Base-by-base conservation (phyloP, 2,329 filamentous ascomycete genomes). In the Claviceps sp. region DNA sequence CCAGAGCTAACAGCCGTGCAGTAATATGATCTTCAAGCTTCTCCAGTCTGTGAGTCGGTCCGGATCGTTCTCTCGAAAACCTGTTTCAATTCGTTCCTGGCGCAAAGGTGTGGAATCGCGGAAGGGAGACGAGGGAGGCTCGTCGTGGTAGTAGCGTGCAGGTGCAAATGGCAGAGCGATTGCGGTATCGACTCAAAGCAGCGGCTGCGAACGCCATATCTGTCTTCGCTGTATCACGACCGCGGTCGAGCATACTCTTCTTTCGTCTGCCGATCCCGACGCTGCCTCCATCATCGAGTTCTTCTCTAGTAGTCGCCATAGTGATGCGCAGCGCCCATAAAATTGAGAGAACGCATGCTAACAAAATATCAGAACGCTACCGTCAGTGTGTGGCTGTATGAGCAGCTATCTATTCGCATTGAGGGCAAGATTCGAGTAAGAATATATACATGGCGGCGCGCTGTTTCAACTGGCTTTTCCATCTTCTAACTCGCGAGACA, bases 351-450 rank as follows among this genome's bases (percentile, higher is more conserved):
- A 14, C 19, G 24, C 42, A 47, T 39, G 40, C 52, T 53, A 45
- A 53, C 39, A 16, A 8, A n/a, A 44, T n/a, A 11, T 13, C 74
- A 87, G 68, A 84, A 89, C 64, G 83, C 86, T 16, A 90, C 85
- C 1, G 89, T 97, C 41, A 88, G 87, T 61, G 87, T 98, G 64
- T 98, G 93, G 93, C 76, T 98, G 43, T 97, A 94, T 69, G 93
- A 98, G 73, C 93, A 98, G 76, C 75, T 97, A 51, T 83, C 84
- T 14, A 90, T 95, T 64, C 80, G 93, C 55, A 96, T 98, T 64
- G 90, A 97, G 72, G 93, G 93, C 56, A 95, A 91, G 73, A 95
- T 98, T 59, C 81, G 93, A 64, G 91, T 95, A 69, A 57, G 83
- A 69, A 37, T 11, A 14, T 8, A 34, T 16, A 42, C 39, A 5